A percentile compares a stretch with the other conserved stretches of the same genome.
phyloP scores from a whole-genome alignment of 495 filamentous ascomycete species.

The Podospora pseudocomata region DNA sequence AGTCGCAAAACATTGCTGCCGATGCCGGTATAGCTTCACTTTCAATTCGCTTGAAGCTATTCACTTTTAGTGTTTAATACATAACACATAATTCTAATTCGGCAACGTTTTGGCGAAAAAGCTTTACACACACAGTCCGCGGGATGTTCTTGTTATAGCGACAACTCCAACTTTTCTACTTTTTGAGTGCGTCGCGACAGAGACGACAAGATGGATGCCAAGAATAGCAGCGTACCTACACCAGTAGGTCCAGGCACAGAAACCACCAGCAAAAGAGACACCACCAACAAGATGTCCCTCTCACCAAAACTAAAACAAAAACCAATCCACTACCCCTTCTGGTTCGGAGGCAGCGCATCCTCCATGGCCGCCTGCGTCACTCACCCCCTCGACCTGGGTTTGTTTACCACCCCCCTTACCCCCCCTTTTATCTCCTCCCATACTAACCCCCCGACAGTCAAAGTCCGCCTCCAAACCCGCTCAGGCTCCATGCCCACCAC shows the following conservation, averaged over 20 bases:
- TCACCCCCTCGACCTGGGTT: slow-evolving; percentile 83
- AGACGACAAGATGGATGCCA: slow-evolving; percentile 7
- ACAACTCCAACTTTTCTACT: not conserved
- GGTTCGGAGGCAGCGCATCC: slow-evolving; percentile 91
- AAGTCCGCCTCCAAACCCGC: slow-evolving; percentile 82
- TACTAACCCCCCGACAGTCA: not conserved
- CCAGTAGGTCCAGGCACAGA: slow-evolving; percentile 14
- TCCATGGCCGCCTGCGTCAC: slow-evolving; percentile 87
- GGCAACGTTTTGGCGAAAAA: not conserved
- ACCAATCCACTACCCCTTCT: slow-evolving; percentile 71
- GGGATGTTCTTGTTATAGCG: slow-evolving; percentile 27
- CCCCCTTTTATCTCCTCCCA: not conserved
- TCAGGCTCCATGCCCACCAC: slow-evolving; percentile 60
- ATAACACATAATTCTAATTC: not conserved
- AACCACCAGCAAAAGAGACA: slow-evolving; percentile 20
- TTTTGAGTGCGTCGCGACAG: not conserved
- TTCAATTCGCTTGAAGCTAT: slow-evolving; percentile 3
- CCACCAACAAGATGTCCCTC: slow-evolving; percentile 18
- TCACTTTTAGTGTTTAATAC: not conserved
- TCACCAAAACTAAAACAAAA: slow-evolving; percentile 38
- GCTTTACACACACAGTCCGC: not conserved
- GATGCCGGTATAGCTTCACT: slow-evolving; percentile 3
- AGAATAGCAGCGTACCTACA: slow-evolving; percentile 8
- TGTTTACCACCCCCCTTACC: slow-evolving; percentile 24
- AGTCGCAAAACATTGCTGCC: not conserved